A percentile compares a stretch with the other conserved stretches of the same genome.
These are phyloP conservation scores for Carex pumila DNA, from an alignment of 176 grass and related monocot species.

Conservation along the genomic window DNA sequence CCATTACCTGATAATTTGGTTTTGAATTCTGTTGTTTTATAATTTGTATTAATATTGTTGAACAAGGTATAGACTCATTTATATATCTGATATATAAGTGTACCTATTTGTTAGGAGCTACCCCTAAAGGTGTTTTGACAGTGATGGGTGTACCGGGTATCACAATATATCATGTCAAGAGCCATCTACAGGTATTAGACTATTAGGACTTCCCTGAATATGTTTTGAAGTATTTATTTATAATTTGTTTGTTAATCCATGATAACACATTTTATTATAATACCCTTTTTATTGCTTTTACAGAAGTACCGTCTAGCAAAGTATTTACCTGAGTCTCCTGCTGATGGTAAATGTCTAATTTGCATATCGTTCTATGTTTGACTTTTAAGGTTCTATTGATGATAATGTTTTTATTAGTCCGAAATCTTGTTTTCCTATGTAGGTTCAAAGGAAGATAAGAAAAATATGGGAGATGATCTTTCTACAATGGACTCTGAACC, in stretches of 20 bases:
- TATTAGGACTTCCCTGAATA: background rate
- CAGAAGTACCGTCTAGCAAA: constrained; percentile 98
- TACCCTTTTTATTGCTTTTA: constrained; percentile 20
- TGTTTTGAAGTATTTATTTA: constrained; percentile 24
- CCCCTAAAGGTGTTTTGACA: constrained; percentile 95
- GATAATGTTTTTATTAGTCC: constrained; percentile 21
- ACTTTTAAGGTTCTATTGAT: constrained; percentile 5
- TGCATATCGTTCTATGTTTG: constrained; percentile 19
- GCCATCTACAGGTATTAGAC: constrained; percentile 74
- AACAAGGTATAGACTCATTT: background rate
- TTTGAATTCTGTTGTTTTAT: constrained; percentile 13
- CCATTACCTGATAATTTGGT: constrained; percentile 19
- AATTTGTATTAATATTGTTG: constrained; percentile 10
- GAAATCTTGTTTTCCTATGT: constrained; percentile 7
- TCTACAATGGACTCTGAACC: constrained; percentile 67
- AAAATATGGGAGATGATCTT: constrained; percentile 64
- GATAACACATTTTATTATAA: background rate
- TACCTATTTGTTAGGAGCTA: constrained; percentile 60
- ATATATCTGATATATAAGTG: constrained; percentile 10
- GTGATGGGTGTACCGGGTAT: constrained; percentile 98
- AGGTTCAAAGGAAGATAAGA: constrained; percentile 90
- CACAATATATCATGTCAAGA: constrained; percentile 98
- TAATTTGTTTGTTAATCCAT: background rate
- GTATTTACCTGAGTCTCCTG: constrained; percentile 85
- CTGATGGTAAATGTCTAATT: constrained; percentile 59